Conservation (phyloP, 1,139 yeast species). For the Geotrichum klebahnii region DNA sequence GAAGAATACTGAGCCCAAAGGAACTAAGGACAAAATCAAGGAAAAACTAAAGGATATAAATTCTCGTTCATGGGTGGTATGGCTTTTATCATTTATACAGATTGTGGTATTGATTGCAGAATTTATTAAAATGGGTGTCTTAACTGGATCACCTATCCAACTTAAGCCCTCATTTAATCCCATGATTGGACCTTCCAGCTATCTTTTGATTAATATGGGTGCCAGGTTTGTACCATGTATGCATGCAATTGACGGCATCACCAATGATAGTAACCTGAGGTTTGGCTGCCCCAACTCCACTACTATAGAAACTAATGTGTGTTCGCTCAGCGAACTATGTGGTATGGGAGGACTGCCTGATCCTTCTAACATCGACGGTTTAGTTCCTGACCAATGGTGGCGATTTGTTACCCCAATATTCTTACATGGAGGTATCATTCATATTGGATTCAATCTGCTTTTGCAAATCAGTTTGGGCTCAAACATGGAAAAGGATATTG, state of each 20-base stretch:
- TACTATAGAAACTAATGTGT: slow-evolving; percentile 50
- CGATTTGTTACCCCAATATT: slow-evolving; percentile 67
- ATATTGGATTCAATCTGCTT: slow-evolving; percentile 60
- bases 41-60: neutral
- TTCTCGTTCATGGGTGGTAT: slow-evolving; percentile 36
- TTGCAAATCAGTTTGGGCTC: slow-evolving; percentile 62
- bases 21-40: too few relatives aligned
- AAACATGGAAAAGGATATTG: slow-evolving; percentile 58
- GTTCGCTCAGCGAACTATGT: slow-evolving; percentile 57
- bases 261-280: slow-evolving; percentile 45
- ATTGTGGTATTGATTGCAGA: slow-evolving; percentile 65
- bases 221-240: slow-evolving; percentile 72
- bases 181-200: slow-evolving; percentile 76
- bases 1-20: too few relatives aligned
- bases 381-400: slow-evolving; percentile 61
- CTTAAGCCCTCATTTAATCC: slow-evolving; percentile 73
- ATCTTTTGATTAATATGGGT: slow-evolving; percentile 63
- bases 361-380: slow-evolving; percentile 19
- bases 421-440: slow-evolving; percentile 70
- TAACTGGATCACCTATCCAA: slow-evolving; percentile 67
- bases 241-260: slow-evolving; percentile 51
- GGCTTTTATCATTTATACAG: slow-evolving; percentile 45
- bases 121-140: slow-evolving; percentile 52
- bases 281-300: slow-evolving; percentile 77
- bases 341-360: slow-evolving; percentile 48